Base-by-base conservation (phyloP, 805 yeast genomes). In the Candida ponderosae region DNA sequence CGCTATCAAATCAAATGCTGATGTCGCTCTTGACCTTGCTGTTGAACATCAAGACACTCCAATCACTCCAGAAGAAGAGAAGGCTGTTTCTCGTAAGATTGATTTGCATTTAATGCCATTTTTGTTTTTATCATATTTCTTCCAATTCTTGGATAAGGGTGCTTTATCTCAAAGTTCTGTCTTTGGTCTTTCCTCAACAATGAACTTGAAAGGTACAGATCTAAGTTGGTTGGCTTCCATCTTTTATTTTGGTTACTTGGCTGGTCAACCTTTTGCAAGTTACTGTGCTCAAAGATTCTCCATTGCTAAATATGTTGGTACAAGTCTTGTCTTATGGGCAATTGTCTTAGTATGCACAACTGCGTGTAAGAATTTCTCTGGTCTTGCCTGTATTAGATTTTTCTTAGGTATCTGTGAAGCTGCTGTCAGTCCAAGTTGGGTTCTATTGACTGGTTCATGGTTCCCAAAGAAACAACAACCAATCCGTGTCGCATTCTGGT, bases 231-330 rank as follows among this genome's bases (percentile, higher is more conserved):
- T 68, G 15, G 71, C 78, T 6, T 65, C 77, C 1, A 64, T 74
- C 14, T 76, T 76, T 43, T 75, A 74, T 47, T 54, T 79, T 29
- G 86, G 86, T 2, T 80, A 77, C 48, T 53, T 79, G 34, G 60
- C 60, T 5, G 47, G 3, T 43, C 49, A 18, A 48, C 49, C 9
- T 45, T 43, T 33, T 45, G 47, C 40, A 4, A 45, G 41, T 21
- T 45, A 44, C 43, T 37, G 45, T 4, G 39, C 43, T 21, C 48
- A 43, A 32, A 49, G 42, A 32, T 51, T 46, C 15, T 51, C 54
- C 6, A 45, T 55, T 4, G 61, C 58, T 4, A 53, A 50, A 32
- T 46, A 42, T 15, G 43, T 59, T 2, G 46, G 36, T 2, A 45
- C 57, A 18, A 39, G 53, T 14, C 41, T 56, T 31, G 28, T 48